Percentiles rank a stretch among this genome's conserved stretches.
Conservation (phyloP, 1,284 basidiomycete genomes). For the Papiliotrema terrestris region DNA sequence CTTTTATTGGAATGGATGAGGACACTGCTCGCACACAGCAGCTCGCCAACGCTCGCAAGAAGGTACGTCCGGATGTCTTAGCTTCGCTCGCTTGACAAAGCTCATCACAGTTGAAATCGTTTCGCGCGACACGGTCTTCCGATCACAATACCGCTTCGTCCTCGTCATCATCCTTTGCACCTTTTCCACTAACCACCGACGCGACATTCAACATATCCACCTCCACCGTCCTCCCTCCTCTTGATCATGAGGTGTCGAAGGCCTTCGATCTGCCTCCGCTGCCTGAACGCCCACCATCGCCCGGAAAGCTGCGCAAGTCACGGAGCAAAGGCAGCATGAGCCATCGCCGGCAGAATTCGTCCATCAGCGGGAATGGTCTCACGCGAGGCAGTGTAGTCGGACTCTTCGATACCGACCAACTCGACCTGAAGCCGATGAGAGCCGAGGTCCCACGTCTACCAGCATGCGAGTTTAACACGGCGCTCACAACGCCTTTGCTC, state of each 20-base stretch:
- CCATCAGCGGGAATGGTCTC: background rate
- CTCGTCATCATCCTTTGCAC: constrained; percentile 10
- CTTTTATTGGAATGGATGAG: background rate
- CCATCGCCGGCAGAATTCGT: constrained; percentile 8
- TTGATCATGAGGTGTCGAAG: constrained; percentile 5
- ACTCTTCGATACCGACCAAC: constrained; percentile 3
- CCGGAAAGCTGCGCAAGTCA: constrained; percentile 9
- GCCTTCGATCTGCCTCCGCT: background rate
- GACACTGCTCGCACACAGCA: constrained; percentile 27
- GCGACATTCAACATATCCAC: constrained; percentile 12
- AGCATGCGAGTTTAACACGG: constrained; percentile 25
- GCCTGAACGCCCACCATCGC: background rate
- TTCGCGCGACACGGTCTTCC: constrained; percentile 35
- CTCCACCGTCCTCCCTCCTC: constrained; percentile 9
- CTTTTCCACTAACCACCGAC: constrained; percentile 23
- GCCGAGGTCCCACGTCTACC: background rate
- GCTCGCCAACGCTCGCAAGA: constrained; percentile 37
- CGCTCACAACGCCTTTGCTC: constrained; percentile 30
- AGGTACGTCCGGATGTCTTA: constrained; percentile 21
- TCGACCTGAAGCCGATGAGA: background rate
- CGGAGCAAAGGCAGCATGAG: constrained; percentile 14
- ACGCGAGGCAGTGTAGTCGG: constrained; percentile 4
- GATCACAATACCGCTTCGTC: background rate
- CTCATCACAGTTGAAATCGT: constrained; percentile 32
- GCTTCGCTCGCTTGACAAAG: background rate